Evolutionary conservation across 208 protist species (phyloP), one percentile per base, ranked within the genome.

Genomic region (Crithidia acanthocephali): DNA sequence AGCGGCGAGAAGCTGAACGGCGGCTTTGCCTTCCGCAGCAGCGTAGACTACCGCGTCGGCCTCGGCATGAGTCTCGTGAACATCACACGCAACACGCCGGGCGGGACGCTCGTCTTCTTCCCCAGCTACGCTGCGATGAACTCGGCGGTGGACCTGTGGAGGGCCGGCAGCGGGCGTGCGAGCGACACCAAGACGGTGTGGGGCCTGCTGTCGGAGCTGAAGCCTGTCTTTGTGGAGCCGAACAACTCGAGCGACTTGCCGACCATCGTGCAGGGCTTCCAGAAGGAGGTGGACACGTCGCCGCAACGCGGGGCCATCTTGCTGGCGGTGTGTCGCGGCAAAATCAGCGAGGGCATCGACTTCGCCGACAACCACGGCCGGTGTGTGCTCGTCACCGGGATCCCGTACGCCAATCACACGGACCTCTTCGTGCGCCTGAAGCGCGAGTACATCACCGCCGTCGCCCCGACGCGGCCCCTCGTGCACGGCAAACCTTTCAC

Each of bases 91-190:
- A 83, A 94, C 61, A 89, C 97, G 8, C 98, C 98, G 11, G 90
- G 97, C 45, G 98, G 98, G 37, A 71, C 98, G 23, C 88, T 99
- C 1, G 98, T 99, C 3, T 99, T 99, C 80, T 99, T 99, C 68
- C 96, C 98, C 2, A 96, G 91, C 67, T 97, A 97, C 68, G 73
- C 81, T n/a, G 89, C 90, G 0, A 72, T 97, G 69, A 80, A 91
- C 63, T 71, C 79, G 7, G 83, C 88, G 15, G 74, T 95, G 27
- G 81, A 90, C n/a, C 35, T 93, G 35, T 97, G 93, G 91, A 76
- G 81, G 33, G 64, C 81, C 2, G 87, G 87, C 22, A 81, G 76
- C 32, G 83, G 79, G 15, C 52, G 72, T 2, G 32, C 53, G 13
- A 65, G 74, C 11, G 76, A 84, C 30, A 72, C 51, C n/a, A 73